Conservation (phyloP, 2,329 filamentous ascomycete genomes). For the Cucurbitaria berberidis region DNA sequence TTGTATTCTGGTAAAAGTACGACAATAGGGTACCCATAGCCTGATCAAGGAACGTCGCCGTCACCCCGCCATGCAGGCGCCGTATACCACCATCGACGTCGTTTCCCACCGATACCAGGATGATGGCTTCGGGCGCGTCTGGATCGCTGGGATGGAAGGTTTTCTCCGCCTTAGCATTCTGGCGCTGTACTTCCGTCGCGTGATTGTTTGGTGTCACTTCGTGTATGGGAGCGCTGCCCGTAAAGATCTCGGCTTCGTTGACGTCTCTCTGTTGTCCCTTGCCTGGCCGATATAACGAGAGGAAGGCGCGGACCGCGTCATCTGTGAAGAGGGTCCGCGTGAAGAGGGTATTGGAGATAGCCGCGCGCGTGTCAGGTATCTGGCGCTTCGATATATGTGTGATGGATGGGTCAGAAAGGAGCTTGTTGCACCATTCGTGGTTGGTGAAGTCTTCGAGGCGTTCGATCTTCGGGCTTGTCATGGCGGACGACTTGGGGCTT, state of each 20-base stretch:
- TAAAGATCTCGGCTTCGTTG: constrained; percentile 9
- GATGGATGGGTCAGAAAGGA: constrained; percentile 32
- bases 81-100: constrained; percentile 28
- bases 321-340: constrained; percentile 31
- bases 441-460: constrained; percentile 35
- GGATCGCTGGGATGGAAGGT: constrained; percentile 14
- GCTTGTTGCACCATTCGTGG: constrained; percentile 31
- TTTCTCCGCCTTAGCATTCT: constrained; percentile 17
- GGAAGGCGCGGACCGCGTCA: constrained; percentile 29
- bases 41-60: constrained; percentile 33
- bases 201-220: neutral
- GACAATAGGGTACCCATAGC: constrained; percentile 31
- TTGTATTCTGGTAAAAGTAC: constrained; percentile 15
- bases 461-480: constrained; percentile 13
- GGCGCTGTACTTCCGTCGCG: constrained; percentile 1
- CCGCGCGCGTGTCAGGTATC: constrained; percentile 2
- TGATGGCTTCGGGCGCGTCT: constrained; percentile 24
- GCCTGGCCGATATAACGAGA: constrained; percentile 29
- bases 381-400: constrained; percentile 24
- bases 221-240: constrained; percentile 5
- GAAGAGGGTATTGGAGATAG: constrained; percentile 30
- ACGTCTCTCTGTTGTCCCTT: constrained; percentile 6
- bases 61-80: constrained; percentile 36
- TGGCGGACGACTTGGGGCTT: neutral
- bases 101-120: constrained; percentile 27